phyloP scores from a whole-genome alignment of 2,329 filamentous ascomycete species.

The Orbilia blumenaviensis region DNA sequence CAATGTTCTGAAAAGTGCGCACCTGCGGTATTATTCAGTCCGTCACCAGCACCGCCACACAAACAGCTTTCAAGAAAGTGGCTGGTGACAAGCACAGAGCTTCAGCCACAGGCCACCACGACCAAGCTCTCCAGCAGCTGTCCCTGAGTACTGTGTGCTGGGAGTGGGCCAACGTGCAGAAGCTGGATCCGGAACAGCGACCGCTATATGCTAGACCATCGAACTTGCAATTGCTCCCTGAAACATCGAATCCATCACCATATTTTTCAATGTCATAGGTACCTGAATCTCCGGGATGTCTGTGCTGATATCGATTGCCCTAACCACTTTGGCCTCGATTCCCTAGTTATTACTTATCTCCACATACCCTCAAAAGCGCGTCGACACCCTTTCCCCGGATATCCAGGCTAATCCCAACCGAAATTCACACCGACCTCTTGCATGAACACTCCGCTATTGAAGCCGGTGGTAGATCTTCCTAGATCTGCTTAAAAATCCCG shows the following conservation, averaged over 20 bases:
- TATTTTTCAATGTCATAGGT: slow-evolving; percentile 13
- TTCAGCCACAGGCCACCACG: slow-evolving; percentile 39
- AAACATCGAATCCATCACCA: neutral
- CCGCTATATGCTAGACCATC: slow-evolving; percentile 13
- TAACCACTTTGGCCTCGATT: slow-evolving; percentile 27
- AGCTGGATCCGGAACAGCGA: slow-evolving; percentile 1
- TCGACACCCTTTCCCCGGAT: slow-evolving; percentile 17
- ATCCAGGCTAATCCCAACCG: slow-evolving; percentile 1
- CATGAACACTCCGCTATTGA: slow-evolving; percentile 1
- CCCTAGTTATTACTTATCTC: slow-evolving; percentile 10
- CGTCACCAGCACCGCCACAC: slow-evolving; percentile 7
- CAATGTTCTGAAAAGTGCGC: slow-evolving; percentile 30
- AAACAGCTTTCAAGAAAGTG: neutral
- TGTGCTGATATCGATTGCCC: slow-evolving; percentile 5
- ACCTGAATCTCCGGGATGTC: slow-evolving; percentile 4
- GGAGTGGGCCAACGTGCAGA: slow-evolving; percentile 19
- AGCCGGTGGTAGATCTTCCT: neutral
- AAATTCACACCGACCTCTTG: slow-evolving; percentile 12
- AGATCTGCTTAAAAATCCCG: neutral
- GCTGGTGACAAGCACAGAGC: slow-evolving; percentile 13
- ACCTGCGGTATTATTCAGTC: slow-evolving; percentile 21
- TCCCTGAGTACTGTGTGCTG: slow-evolving; percentile 20
- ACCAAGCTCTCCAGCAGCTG: slow-evolving; percentile 44
- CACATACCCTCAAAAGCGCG: slow-evolving; percentile 19
- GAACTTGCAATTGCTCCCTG: slow-evolving; percentile 6